A percentile compares a stretch with the other conserved stretches of the same genome.
Conservation (phyloP, 2,329 filamentous ascomycete species). For the Aspergillus ibericus region DNA sequence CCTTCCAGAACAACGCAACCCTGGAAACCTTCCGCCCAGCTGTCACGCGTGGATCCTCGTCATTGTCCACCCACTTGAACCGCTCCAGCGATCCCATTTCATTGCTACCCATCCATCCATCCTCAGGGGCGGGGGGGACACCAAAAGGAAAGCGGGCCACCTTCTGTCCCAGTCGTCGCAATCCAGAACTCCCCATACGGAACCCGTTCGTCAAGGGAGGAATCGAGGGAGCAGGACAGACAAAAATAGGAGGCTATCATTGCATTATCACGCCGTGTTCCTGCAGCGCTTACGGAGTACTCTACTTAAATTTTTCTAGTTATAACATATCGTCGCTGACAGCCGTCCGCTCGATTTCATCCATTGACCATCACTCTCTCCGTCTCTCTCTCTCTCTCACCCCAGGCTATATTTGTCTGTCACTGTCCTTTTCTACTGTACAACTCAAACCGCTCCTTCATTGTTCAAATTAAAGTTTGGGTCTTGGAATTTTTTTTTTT, state of each 20-base stretch:
- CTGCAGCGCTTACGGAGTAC: not conserved
- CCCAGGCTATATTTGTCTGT: not conserved
- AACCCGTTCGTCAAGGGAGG: conserved; percentile 15
- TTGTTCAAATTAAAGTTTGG: conserved; percentile 4
- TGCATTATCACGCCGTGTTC: not conserved
- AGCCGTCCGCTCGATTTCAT: not conserved
- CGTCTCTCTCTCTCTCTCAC: conserved; percentile 8
- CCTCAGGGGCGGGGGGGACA: conserved; percentile 21
- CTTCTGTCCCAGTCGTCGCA: conserved; percentile 14
- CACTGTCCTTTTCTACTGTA: not conserved
- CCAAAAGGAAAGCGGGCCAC: conserved; percentile 13
- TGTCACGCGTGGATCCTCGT: conserved; percentile 12
- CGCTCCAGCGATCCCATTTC: conserved; percentile 1
- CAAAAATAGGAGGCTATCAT: not conserved
- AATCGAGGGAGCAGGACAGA: conserved; percentile 4
- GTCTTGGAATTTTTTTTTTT: conserved; percentile 7
- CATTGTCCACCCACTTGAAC: conserved; percentile 5
- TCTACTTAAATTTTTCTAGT: not conserved
- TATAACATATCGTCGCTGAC: not conserved
- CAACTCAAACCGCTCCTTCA: not conserved
- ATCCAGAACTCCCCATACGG: conserved; percentile 12
- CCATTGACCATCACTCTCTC: conserved; percentile 6
- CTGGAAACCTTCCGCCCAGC: conserved; percentile 5
- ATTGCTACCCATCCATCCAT: conserved; percentile 1
- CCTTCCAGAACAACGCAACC: not conserved